Conservation (phyloP, 1,139 yeast species). For the Diutina scorzettiae region DNA sequence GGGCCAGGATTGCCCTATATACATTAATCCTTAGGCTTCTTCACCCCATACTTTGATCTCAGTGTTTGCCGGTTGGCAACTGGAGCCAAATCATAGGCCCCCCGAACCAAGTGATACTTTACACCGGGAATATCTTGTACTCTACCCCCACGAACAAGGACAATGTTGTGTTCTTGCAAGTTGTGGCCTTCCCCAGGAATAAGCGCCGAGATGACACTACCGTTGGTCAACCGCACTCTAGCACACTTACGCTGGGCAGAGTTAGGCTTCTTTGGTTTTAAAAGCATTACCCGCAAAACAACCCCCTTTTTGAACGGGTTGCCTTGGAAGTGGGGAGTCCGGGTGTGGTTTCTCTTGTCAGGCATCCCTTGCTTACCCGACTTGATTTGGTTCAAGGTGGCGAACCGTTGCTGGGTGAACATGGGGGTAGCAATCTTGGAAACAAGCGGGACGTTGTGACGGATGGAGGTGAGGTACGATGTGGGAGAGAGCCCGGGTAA, state of each 20-base stretch:
- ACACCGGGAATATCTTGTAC: slow-evolving; percentile 98
- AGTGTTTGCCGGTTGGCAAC: slow-evolving; percentile 88
- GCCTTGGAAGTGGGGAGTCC: slow-evolving; percentile 71
- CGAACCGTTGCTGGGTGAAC: slow-evolving; percentile 24
- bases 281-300: slow-evolving; percentile 85
- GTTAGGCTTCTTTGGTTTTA: slow-evolving; percentile 96
- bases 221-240: slow-evolving; percentile 86
- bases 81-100: slow-evolving; percentile 87
- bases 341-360: slow-evolving; percentile 31
- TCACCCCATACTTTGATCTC: slow-evolving; percentile 88
- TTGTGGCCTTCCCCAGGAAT: slow-evolving; percentile 99
- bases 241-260: slow-evolving; percentile 97
- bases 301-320: slow-evolving; percentile 89
- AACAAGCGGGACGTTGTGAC: slow-evolving; percentile 8
- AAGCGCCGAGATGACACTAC: slow-evolving; percentile 80
- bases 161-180: slow-evolving; percentile 96
- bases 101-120: slow-evolving; percentile 87
- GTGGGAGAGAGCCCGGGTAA: slow-evolving; percentile 3
- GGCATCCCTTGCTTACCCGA: slow-evolving; percentile 53
- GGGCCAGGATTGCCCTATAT: slow-evolving; percentile 6
- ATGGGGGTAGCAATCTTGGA: slow-evolving; percentile 12
- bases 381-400: slow-evolving; percentile 64
- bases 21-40: slow-evolving; percentile 49
- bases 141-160: slow-evolving; percentile 92
- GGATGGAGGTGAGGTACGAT: slow-evolving; percentile 9